Evolutionary conservation across 2,329 filamentous ascomycete species (phyloP), one percentile per base, ranked within the genome.

Genomic region (Epichloe glyceriae): DNA sequence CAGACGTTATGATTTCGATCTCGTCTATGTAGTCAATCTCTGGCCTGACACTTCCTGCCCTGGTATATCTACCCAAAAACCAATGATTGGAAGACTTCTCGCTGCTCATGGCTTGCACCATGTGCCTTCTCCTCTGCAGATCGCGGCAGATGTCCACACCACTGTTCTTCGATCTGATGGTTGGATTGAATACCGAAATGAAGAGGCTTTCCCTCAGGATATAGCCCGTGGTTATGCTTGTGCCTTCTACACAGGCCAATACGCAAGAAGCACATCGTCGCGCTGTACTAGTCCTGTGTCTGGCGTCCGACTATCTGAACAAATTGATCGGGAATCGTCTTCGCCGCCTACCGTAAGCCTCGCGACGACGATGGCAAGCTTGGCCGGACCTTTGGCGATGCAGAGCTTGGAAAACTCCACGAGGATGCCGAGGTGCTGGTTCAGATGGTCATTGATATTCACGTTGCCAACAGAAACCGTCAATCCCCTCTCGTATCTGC

Each of bases 11-110:
- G 69, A 76, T 49, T 79, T 82, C 49, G 75, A 79, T 55, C 66
- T 81, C 22, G 69, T 80, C 12, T 82, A 81, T 55, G 71, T 81
- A 33, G 72, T 80, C 54, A 79, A 76, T 54, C 64, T 81, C 14
- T 80, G 78, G 77, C 76, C 78, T 20, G 61, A 62, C 20, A 52
- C 55, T 46, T 54, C 55, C 15, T 52, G 48, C 33, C 33, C 50
- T 37, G 52, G 46, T 15, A 52, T 44, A 11, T 52, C 57, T 11
- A 48, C 50, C 12, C 52, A 52, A 6, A 57, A 57, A 20, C 62
- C 60, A 5, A 58, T 76, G 54, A 71, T 70, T 5, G 75, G 75
- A 4, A 73, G 75, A 17, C 67, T 80, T 14, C 68, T 80, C 4
- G 76, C 76, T 2, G 76, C 74, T 3, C 77, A 77, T 55, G 76